Percentiles rank a stretch among this genome's conserved stretches.
Conservation (phyloP, 2,329 filamentous ascomycete species). For the Chrysoporthe austroafricana region DNA sequence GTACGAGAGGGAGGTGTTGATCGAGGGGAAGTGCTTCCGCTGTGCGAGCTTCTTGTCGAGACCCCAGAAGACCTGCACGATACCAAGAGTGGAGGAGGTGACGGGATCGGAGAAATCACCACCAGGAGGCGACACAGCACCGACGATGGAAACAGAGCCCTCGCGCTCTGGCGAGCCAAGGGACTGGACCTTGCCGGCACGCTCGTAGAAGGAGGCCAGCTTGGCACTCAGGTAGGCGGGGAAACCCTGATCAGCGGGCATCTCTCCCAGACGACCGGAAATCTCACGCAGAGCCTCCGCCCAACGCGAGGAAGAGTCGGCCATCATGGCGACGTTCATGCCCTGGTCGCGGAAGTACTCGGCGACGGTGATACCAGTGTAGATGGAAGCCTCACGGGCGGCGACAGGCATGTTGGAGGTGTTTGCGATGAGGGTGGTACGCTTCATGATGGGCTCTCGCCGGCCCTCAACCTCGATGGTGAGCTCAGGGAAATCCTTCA, state of each 20-base stretch:
- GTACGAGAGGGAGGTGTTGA: constrained; percentile 94
- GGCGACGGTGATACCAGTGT: constrained; percentile 91
- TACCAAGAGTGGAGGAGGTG: constrained; percentile 89
- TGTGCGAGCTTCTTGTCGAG: constrained; percentile 99
- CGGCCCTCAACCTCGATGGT: constrained; percentile 92
- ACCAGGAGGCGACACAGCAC: constrained; percentile 94
- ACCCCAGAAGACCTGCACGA: constrained; percentile 99
- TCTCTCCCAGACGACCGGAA: constrained; percentile 97
- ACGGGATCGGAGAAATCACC: constrained; percentile 99
- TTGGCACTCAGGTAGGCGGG: constrained; percentile 96
- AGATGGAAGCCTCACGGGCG: constrained; percentile 97
- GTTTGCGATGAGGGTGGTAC: constrained; percentile 96
- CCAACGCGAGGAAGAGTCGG: constrained; percentile 97
- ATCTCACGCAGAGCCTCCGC: constrained; percentile 98
- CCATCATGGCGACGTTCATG: constrained; percentile 99
- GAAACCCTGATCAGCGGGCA: constrained; percentile 99
- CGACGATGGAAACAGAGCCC: constrained; percentile 96
- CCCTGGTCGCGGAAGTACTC: constrained; percentile 98
- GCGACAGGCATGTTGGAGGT: constrained; percentile 99
- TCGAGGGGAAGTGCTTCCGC: constrained; percentile 98
- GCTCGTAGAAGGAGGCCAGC: constrained; percentile 98
- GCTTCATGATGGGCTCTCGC: constrained; percentile 99
- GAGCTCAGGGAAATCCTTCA: constrained; percentile 99
- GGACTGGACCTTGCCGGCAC: constrained; percentile 83
- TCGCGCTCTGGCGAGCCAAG: constrained; percentile 87